Evolutionary conservation across 805 yeast genomes (phyloP).

Genomic region (Clavispora vitiphila): DNA sequence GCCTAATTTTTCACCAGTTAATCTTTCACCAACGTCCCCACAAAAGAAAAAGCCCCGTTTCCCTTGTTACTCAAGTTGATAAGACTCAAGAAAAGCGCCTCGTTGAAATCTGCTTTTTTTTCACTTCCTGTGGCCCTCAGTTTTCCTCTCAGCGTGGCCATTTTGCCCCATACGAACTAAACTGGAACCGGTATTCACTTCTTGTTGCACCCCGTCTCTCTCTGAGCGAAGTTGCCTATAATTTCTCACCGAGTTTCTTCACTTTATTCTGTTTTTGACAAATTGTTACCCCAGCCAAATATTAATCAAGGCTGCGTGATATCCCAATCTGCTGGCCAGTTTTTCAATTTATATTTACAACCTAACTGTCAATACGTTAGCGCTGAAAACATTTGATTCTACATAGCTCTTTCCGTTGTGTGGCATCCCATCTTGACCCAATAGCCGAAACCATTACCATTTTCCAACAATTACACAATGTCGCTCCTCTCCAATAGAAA

Average conservation of each 20-base stretch:
- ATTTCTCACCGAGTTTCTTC: too few relatives aligned
- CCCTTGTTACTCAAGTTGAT: background rate
- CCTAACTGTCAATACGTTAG: too few relatives aligned
- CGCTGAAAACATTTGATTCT: too few relatives aligned
- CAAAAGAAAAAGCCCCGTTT: background rate
- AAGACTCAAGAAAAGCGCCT: background rate
- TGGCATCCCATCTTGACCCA: too few relatives aligned
- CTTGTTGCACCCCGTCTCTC: background rate
- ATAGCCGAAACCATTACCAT: too few relatives aligned
- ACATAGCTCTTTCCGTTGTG: too few relatives aligned
- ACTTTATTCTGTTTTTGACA: background rate
- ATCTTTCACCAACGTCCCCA: background rate
- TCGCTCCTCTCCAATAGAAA: conserved; percentile 38
- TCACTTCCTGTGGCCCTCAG: background rate
- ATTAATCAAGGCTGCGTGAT: background rate
- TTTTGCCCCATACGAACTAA: background rate
- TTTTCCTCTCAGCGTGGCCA: background rate
- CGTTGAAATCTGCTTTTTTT: background rate
- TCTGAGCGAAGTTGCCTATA: background rate
- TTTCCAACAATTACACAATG: too few relatives aligned
- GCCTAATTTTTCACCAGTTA: background rate
- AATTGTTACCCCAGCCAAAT: background rate
- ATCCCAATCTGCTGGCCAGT: background rate
- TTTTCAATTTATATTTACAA: too few relatives aligned
- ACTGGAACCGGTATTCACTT: background rate